Evolutionary conservation across 2,329 filamentous ascomycete genomes (phyloP).

Genomic region (Dactylonectria macrodidyma): DNA sequence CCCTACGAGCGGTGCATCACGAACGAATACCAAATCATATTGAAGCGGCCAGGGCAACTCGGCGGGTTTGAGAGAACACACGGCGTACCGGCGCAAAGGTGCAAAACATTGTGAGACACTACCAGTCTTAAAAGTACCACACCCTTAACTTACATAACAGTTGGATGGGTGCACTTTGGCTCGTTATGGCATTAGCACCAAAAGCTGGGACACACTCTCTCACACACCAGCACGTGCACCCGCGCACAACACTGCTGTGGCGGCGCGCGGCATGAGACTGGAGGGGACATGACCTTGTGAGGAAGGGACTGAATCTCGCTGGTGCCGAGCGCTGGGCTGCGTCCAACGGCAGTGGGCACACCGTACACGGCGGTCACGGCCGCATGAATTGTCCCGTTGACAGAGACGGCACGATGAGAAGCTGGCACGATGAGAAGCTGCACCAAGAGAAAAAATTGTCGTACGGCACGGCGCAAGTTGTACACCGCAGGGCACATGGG

Average conservation of each 20-base stretch:
- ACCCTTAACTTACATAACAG: slow-evolving; percentile 22
- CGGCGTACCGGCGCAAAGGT: background rate
- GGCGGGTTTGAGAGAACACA: slow-evolving; percentile 6
- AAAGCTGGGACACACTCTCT: slow-evolving; percentile 26
- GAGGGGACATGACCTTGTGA: background rate
- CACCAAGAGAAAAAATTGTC: background rate
- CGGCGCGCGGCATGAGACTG: slow-evolving; percentile 22
- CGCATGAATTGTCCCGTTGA: background rate
- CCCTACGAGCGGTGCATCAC: slow-evolving; percentile 2
- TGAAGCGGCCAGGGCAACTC: slow-evolving; percentile 19
- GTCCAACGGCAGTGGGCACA: slow-evolving; percentile 33
- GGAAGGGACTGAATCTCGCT: slow-evolving; percentile 6
- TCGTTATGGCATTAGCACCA: slow-evolving; percentile 9
- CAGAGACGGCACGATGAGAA: background rate
- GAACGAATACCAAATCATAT: background rate
- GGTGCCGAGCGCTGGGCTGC: slow-evolving; percentile 35
- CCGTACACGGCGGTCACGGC: background rate
- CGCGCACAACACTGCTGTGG: slow-evolving; percentile 19
- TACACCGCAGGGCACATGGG: background rate
- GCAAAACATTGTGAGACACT: slow-evolving; percentile 1
- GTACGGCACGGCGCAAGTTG: background rate
- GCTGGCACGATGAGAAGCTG: background rate
- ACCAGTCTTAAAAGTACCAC: slow-evolving; percentile 17
- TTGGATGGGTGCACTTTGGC: background rate
- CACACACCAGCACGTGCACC: slow-evolving; percentile 26